These are phyloP conservation scores for Pistacia atlantica DNA, from an alignment of 345 rosid species.

Conservation along the genomic window DNA sequence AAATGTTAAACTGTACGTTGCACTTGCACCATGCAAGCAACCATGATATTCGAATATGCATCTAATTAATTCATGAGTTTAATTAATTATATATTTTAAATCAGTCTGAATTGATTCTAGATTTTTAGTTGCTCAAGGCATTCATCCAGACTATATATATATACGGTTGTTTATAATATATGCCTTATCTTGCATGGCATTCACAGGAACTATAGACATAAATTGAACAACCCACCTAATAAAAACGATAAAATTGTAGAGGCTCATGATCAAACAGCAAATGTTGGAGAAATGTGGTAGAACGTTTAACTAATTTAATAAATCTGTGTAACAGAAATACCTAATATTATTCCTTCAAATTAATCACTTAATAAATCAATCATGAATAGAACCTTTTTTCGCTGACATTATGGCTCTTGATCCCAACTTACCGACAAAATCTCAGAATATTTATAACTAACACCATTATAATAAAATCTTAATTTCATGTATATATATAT, in stretches of 20 bases:
- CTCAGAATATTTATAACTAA: neutral
- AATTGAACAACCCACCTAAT: too few species aligned
- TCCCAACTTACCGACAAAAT: constrained; percentile 46
- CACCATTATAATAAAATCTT: too few species aligned
- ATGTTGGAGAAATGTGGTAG: neutral
- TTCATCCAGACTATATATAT: too few species aligned
- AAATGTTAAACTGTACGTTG: neutral
- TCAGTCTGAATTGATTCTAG: too few species aligned
- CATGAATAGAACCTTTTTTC: constrained; percentile 17
- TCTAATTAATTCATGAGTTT: too few species aligned
- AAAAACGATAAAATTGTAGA: neutral
- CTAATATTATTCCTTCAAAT: constrained; percentile 28
- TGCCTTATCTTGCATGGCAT: neutral
- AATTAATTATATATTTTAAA: too few species aligned
- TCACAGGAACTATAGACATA: too few species aligned
- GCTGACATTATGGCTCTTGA: constrained; percentile 35
- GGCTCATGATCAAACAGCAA: neutral
- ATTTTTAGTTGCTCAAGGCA: too few species aligned
- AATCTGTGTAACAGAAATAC: neutral
- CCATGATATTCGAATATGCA: neutral
- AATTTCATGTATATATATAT: too few species aligned
- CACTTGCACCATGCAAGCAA: neutral
- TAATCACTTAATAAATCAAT: neutral
- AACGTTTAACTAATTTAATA: too few species aligned
- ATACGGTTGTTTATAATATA: too few species aligned